A percentile compares a stretch with the other conserved stretches of the same genome.
Conservation (phyloP, 2,329 filamentous ascomycete species). For the Lecanoromycetidae sp. region DNA sequence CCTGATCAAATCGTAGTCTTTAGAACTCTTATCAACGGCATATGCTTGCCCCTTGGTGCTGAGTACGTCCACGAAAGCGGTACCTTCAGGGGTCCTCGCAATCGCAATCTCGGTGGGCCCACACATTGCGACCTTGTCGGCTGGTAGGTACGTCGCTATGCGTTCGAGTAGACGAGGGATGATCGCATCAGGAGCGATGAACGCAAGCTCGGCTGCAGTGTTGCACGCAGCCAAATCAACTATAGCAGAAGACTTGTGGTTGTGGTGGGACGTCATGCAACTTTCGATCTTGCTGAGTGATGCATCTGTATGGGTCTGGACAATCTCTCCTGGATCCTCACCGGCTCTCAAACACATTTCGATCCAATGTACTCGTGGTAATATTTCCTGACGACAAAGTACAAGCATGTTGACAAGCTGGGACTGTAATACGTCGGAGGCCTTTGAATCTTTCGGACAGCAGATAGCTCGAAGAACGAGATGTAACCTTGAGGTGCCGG, state of each 20-base stretch:
- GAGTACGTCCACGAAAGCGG: constrained; percentile 78
- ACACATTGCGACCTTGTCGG: constrained; percentile 55
- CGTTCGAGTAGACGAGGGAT: constrained; percentile 63
- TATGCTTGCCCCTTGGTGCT: constrained; percentile 63
- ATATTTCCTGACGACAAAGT: constrained; percentile 62
- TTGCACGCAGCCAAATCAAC: constrained; percentile 64
- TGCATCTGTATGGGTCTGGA: constrained; percentile 47
- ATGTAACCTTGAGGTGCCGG: constrained; percentile 52
- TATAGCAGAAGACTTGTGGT: constrained; percentile 23
- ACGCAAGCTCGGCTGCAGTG: constrained; percentile 81
- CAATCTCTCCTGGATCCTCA: constrained; percentile 71
- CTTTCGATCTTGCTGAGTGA: constrained; percentile 54
- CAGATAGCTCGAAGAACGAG: constrained; percentile 52
- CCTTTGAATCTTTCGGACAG: constrained; percentile 28
- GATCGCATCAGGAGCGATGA: constrained; percentile 76
- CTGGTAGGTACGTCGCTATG: constrained; percentile 61
- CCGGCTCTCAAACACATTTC: constrained; percentile 68
- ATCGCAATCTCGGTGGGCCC: constrained; percentile 87
- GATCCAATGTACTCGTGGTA: constrained; percentile 78
- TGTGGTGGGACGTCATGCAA: constrained; percentile 13
- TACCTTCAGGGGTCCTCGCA: constrained; percentile 79
- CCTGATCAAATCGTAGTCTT: constrained; percentile 90
- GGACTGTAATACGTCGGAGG: constrained; percentile 45
- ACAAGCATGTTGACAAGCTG: constrained; percentile 70
- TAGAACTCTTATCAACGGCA: constrained; percentile 73